Evolutionary conservation across 2,329 filamentous ascomycete species (phyloP), one percentile per base, ranked within the genome.

Genomic region (Colletotrichum costaricense): DNA sequence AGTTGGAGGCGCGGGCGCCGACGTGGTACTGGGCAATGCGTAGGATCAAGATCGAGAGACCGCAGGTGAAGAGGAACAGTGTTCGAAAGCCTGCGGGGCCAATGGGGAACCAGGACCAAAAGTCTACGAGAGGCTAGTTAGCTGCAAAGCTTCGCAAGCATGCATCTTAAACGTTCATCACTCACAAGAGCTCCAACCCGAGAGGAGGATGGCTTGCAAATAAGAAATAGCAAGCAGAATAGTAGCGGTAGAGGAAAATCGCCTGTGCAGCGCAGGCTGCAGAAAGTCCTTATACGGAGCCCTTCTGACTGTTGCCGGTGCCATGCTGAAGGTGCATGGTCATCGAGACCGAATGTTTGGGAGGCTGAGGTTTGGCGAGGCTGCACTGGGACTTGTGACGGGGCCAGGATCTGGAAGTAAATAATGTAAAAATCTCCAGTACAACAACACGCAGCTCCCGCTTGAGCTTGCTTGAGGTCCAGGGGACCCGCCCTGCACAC

Each of bases 71-170:
- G 75, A 98, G 89, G 75, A 95, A 88, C 19, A 92, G 80, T 6
- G 94, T 90, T 77, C 95, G 93, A 68, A 97, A 82, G 72, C 94
- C 95, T 57, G 93, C 90, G 68, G 88, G 88, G 64, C 95, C 94
- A 52, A 98, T 78, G 28, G 95, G 95, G 76, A 97, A 95, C 93
- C 94, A 96, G 78, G 92, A 87, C 95, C 95, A 98, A 74, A 98
- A 85, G 63, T 91, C 94, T 96, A 33, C 16, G 77, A 42, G 64
- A n/a, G 46, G 7, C 7, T 35, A 6, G 57, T 65, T 42, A 75
- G 76, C 35, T 57, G 63, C 8, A 5, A 33, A 70, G 54, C 63
- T 67, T 33, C 56, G 59, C 57, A 19, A 60, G 2, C 52, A 46
- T 46, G 70, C 67, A 77, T 71, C 30, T 33, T 63, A 24, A 26